Percentiles rank a stretch among this genome's conserved stretches.
Conservation (phyloP, 1,284 basidiomycete genomes). For the Fomitopsis pinicola region DNA sequence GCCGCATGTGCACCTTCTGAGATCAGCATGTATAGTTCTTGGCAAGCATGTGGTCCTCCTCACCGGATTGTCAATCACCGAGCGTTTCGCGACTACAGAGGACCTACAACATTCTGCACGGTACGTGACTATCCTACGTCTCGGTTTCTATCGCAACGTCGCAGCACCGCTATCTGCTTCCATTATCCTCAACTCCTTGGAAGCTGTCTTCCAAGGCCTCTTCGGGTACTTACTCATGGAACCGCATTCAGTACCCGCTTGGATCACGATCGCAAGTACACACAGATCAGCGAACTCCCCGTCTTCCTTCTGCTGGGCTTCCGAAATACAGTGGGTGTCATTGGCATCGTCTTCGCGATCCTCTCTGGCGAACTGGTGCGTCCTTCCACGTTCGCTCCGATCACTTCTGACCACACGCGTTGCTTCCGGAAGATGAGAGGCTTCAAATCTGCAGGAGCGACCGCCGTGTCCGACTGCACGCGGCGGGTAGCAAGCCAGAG, state of each 20-base stretch:
- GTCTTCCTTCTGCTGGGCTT: slow-evolving; percentile 27
- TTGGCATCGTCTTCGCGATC: slow-evolving; percentile 21
- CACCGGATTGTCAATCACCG: not conserved
- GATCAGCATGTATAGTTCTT: slow-evolving; percentile 20
- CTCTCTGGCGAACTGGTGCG: slow-evolving; percentile 24
- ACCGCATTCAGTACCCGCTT: slow-evolving; percentile 22
- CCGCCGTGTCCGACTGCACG: slow-evolving; percentile 22
- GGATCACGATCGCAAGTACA: slow-evolving; percentile 23
- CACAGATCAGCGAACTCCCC: slow-evolving; percentile 21
- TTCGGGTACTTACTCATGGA: slow-evolving; percentile 22
- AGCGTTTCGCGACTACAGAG: not conserved
- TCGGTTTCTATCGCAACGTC: slow-evolving; percentile 26
- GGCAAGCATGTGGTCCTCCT: slow-evolving; percentile 5
- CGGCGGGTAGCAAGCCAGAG: slow-evolving; percentile 20
- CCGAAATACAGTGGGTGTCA: slow-evolving; percentile 17
- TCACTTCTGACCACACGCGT: not conserved
- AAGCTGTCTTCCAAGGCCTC: slow-evolving; percentile 21
- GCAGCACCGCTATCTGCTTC: slow-evolving; percentile 22
- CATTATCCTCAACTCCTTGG: slow-evolving; percentile 25
- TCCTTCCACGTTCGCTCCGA: not conserved
- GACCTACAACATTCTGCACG: not conserved
- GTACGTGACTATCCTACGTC: slow-evolving; percentile 12
- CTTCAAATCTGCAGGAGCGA: slow-evolving; percentile 22
- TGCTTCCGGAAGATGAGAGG: slow-evolving; percentile 18
- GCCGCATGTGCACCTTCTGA: slow-evolving; percentile 22